These are phyloP conservation scores for Lepidium campestre DNA, from an alignment of 441 rosid species.

Conservation along the genomic window DNA sequence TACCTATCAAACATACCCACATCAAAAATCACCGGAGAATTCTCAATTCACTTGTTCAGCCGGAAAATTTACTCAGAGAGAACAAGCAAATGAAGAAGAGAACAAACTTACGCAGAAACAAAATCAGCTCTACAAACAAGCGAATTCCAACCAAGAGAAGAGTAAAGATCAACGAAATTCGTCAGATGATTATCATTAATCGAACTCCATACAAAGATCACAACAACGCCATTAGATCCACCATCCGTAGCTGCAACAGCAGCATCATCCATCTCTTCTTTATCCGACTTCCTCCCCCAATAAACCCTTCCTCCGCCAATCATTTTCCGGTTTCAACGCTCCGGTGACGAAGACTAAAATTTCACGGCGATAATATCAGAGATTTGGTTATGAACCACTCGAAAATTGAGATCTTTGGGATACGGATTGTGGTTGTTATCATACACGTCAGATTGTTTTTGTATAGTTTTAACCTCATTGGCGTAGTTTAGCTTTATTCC, in stretches of 20 bases:
- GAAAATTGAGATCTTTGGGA: constrained; percentile 24
- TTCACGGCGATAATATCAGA: background rate
- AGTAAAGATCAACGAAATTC: constrained; percentile 55
- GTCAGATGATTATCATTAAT: constrained; percentile 36
- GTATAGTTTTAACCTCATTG: background rate
- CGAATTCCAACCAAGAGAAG: constrained; percentile 81
- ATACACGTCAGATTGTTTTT: constrained; percentile 25
- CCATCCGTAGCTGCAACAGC: background rate
- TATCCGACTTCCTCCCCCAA: constrained; percentile 45
- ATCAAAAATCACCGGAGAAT: background rate
- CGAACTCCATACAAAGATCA: constrained; percentile 69
- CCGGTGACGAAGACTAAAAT: background rate
- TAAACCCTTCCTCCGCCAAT: constrained; percentile 45
- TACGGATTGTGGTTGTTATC: constrained; percentile 25
- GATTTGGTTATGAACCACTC: constrained; percentile 21
- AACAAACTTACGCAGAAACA: constrained; percentile 50
- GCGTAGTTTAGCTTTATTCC: constrained; percentile 9
- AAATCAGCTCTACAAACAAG: constrained; percentile 70
- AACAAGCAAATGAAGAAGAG: background rate
- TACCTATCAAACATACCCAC: background rate
- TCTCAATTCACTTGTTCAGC: background rate
- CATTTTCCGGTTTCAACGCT: constrained; percentile 20
- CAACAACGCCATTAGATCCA: constrained; percentile 59
- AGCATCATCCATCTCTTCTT: constrained; percentile 9
- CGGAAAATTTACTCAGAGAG: background rate